Percentiles rank a stretch among this genome's conserved stretches.
Conservation (phyloP, 2,329 filamentous ascomycete genomes). For the Aureobasidium vineae region DNA sequence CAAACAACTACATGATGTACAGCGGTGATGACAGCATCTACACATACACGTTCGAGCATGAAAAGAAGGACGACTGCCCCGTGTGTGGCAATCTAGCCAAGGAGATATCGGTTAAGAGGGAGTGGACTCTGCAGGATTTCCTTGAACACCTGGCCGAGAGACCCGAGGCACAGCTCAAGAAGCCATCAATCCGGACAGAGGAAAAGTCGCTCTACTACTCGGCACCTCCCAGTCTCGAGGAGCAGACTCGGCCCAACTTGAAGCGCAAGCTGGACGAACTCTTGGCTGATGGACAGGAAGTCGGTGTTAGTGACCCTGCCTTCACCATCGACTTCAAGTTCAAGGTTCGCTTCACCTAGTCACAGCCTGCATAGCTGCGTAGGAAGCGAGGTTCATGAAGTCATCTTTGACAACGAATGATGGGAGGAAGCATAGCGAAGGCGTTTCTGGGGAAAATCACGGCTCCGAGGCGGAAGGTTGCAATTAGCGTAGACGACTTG, state of each 20-base stretch:
- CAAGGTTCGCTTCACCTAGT: conserved; percentile 51
- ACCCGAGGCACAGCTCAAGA: conserved; percentile 90
- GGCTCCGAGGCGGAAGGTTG: background rate
- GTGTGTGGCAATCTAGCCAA: conserved; percentile 85
- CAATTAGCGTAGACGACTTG: background rate
- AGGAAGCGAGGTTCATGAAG: background rate
- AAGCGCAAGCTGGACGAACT: conserved; percentile 73
- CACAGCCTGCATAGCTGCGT: background rate
- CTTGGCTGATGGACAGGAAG: conserved; percentile 76
- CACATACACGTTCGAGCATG: conserved; percentile 94
- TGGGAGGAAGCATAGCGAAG: conserved; percentile 19
- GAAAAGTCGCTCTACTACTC: conserved; percentile 89
- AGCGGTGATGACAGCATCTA: conserved; percentile 94
- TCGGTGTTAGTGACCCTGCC: conserved; percentile 90
- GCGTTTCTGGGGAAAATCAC: conserved; percentile 6
- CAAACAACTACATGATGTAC: conserved; percentile 94
- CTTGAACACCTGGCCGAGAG: conserved; percentile 78
- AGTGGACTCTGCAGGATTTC: conserved; percentile 75
- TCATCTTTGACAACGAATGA: background rate
- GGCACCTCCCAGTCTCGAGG: conserved; percentile 74
- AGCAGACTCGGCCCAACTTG: conserved; percentile 80
- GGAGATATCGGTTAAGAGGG: conserved; percentile 67
- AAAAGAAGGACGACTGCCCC: conserved; percentile 91
- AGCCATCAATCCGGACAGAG: conserved; percentile 78
- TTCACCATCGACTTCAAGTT: conserved; percentile 71